Conservation (phyloP, 2,329 filamentous ascomycete species). For the Chlorencoelia australis region DNA sequence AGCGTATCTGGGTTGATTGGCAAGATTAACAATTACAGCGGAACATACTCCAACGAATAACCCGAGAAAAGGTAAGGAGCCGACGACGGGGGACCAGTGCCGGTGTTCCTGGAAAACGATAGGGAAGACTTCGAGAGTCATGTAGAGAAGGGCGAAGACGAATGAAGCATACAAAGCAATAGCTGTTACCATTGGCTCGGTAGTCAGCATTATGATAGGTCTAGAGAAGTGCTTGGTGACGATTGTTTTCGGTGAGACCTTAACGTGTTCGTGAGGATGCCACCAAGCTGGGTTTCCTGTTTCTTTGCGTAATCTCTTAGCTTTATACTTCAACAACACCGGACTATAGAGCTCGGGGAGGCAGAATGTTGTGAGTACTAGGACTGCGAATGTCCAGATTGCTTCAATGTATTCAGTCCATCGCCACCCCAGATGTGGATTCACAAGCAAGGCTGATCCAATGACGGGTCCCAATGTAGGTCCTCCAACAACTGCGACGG, state of each 20-base stretch:
- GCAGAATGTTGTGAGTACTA: constrained; percentile 30
- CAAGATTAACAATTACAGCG: constrained; percentile 39
- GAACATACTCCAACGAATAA: constrained; percentile 34
- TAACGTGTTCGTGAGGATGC: constrained; percentile 21
- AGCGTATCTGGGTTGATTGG: constrained; percentile 21
- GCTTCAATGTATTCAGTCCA: constrained; percentile 29
- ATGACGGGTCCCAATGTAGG: constrained; percentile 27
- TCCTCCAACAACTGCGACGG: constrained; percentile 29
- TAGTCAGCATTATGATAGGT: constrained; percentile 38
- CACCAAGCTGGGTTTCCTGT: constrained; percentile 18
- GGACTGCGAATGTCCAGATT: constrained; percentile 34
- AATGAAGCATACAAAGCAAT: constrained; percentile 63
- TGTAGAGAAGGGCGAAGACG: constrained; percentile 60
- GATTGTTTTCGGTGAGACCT: constrained; percentile 20
- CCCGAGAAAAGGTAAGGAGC: constrained; percentile 50
- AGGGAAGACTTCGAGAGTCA: constrained; percentile 47
- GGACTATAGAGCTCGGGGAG: constrained; percentile 37
- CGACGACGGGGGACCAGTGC: constrained; percentile 47
- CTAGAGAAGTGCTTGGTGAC: constrained; percentile 23
- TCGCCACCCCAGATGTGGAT: constrained; percentile 30
- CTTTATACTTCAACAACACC: constrained; percentile 33
- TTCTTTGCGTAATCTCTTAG: constrained; percentile 26
- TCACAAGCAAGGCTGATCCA: constrained; percentile 23
- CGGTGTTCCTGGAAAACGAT: constrained; percentile 55
- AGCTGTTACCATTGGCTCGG: constrained; percentile 51